These are phyloP conservation scores for Glebionis coronaria DNA, from an alignment of 129 eudicot genomes.

Conservation along the genomic window DNA sequence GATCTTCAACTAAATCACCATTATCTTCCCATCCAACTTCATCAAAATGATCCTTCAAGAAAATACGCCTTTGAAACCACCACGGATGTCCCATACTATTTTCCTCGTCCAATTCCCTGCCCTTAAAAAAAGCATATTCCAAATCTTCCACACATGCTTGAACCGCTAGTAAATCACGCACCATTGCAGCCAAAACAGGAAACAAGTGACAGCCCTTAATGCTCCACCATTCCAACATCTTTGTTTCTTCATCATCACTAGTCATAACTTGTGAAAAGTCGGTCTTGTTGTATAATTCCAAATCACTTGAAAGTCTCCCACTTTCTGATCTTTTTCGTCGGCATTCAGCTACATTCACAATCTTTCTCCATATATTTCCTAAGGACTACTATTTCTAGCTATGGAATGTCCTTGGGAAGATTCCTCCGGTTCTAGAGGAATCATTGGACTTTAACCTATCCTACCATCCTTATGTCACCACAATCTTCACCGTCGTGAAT, in stretches of 20 bases:
- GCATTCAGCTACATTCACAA: no score
- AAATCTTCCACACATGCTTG: conserved; percentile 1
- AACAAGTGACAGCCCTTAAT: conserved; percentile 6
- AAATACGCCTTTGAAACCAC: conserved; percentile 6
- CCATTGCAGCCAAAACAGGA: conserved; percentile 21
- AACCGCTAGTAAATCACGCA: conserved; percentile 10
- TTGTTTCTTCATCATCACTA: conserved; percentile 12
- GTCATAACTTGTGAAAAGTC: conserved; percentile 12
- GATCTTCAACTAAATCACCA: not conserved
- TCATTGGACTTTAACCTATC: no score
- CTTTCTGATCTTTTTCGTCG: not conserved
- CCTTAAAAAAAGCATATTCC: conserved; percentile 20
- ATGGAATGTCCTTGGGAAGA: no score
- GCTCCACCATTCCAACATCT: conserved; percentile 21
- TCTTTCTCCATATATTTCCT: no score
- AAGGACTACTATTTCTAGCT: no score
- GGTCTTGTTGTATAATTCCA: conserved; percentile 16
- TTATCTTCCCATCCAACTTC: not conserved
- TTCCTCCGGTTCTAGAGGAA: no score
- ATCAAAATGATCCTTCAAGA: conserved; percentile 25
- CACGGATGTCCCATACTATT: not conserved
- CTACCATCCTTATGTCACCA: no score
- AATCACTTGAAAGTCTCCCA: not conserved
- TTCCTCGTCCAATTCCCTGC: conserved; percentile 12
- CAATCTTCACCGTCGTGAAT: no score